Base-by-base conservation (phyloP, 371 early-diverging fungal species). In the Mucor velutinosus region DNA sequence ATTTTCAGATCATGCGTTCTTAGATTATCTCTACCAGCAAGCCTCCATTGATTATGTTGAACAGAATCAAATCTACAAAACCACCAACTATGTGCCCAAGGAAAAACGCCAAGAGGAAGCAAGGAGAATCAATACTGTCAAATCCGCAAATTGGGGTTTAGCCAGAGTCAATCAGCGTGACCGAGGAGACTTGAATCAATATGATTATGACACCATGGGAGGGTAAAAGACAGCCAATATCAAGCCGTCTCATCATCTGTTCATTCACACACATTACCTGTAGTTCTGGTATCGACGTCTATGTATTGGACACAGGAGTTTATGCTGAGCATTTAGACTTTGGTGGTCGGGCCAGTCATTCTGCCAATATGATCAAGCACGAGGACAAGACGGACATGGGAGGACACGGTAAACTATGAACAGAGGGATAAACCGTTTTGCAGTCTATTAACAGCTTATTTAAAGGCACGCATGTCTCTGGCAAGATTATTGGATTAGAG, bases 231-330 rank as follows among this genome's bases (percentile, higher is more conserved):
- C 7, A 35, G 3, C 17, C 49, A 37, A 62, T n/a, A 11, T 21
- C 7, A 39, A 15, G 45, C 45, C 41, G 41, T 19, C 27, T 17
- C 12, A 32, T 33, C 93, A 17, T 41, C 41, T 41, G 41, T 15
- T 17, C 41, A 41, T 17, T 7, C 14, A 35, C 58, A 23, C 35
- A 37, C 19, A 25, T 12, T 12, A 17, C 3, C 10, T 1, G 32
- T 41, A 67, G 68, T 6, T 8, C 72, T 29, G 91, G 87, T 8
- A 86, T 91, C 17, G 80, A 79, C 35, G 90, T 87, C 8, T 91
- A 87, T 75, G 85, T 94, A 7, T 68, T 93, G 33, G 94, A 93
- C 69, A 91, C 93, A 5, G 93, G 95, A 29, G 81, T 95, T 37
- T 85, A 86, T 73, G 72, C 83, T 43, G 72, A 79, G 4, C 95